Evolutionary conservation across 139 green algal genomes (phyloP).

Genomic region (Closterium sp.): DNA sequence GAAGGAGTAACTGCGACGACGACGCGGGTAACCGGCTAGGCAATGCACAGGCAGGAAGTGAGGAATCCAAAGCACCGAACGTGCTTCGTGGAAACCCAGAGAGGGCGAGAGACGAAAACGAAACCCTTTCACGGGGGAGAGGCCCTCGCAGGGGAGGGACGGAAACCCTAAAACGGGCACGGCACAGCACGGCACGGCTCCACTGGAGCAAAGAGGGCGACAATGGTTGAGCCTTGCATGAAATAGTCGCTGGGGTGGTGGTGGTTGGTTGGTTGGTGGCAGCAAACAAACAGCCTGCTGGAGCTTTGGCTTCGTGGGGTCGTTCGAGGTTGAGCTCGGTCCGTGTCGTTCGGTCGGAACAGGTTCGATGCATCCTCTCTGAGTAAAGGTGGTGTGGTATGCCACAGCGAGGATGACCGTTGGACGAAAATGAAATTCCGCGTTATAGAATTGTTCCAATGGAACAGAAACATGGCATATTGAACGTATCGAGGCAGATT

Average conservation of each 20-base stretch:
- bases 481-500: too few species aligned
- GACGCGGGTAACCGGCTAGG: not conserved
- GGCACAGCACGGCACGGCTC: too few species aligned
- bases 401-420: not conserved
- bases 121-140: not conserved
- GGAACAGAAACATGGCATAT: too few species aligned
- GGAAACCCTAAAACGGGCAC: conserved; percentile 5
- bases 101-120: not conserved
- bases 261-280: not conserved
- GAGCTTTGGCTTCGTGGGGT: too few species aligned
- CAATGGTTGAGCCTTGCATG: not conserved
- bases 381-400: not conserved
- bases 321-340: too few species aligned
- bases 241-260: not conserved
- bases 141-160: not conserved
- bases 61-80: not conserved
- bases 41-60: not conserved
- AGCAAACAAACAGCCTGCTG: too few species aligned
- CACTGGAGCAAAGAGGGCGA: not conserved
- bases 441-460: not conserved
- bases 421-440: not conserved
- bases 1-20: not conserved
- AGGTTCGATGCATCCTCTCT: too few species aligned
- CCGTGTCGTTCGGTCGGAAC: too few species aligned
- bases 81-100: not conserved